Evolutionary conservation across 768 basidiomycete species (phyloP).

Genomic region (Epithele typhae): DNA sequence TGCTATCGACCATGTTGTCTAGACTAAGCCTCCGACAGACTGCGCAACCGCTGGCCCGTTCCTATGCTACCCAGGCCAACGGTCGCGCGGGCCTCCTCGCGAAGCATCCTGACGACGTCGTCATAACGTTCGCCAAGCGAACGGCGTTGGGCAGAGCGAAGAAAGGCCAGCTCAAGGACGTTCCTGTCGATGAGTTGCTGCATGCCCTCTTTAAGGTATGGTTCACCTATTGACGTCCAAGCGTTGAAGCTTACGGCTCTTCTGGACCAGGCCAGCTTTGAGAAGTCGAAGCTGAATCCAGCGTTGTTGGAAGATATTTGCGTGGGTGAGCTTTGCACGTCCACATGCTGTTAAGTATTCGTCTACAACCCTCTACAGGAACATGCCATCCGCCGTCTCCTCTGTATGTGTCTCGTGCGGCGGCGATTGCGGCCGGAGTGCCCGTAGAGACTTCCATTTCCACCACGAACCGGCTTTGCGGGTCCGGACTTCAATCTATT

Average conservation of each 20-base stretch:
- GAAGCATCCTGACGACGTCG: constrained; percentile 79
- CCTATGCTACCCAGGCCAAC: constrained; percentile 32
- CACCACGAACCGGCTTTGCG: constrained; percentile 90
- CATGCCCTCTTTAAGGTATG: constrained; percentile 74
- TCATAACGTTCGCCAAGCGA: constrained; percentile 84
- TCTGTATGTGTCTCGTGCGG: constrained; percentile 78
- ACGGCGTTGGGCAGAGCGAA: constrained; percentile 85
- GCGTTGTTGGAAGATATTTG: constrained; percentile 77
- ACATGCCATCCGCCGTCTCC: constrained; percentile 84
- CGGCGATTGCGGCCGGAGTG: constrained; percentile 85
- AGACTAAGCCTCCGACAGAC: constrained; percentile 6
- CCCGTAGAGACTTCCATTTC: constrained; percentile 85
- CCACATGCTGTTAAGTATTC: neutral
- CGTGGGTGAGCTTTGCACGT: constrained; percentile 49
- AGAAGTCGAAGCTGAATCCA: constrained; percentile 64
- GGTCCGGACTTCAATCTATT: constrained; percentile 93
- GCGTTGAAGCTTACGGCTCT: no score
- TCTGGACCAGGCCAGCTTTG: constrained; percentile 63
- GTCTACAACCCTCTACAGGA: constrained; percentile 34
- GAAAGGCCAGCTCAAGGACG: constrained; percentile 92
- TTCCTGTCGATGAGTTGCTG: constrained; percentile 83
- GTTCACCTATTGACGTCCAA: no score
- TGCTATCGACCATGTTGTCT: constrained; percentile 6
- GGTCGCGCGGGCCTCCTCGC: constrained; percentile 55
- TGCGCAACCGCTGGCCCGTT: constrained; percentile 15